Conservation (phyloP, 345 rosid species). For the Laguncularia racemosa region DNA sequence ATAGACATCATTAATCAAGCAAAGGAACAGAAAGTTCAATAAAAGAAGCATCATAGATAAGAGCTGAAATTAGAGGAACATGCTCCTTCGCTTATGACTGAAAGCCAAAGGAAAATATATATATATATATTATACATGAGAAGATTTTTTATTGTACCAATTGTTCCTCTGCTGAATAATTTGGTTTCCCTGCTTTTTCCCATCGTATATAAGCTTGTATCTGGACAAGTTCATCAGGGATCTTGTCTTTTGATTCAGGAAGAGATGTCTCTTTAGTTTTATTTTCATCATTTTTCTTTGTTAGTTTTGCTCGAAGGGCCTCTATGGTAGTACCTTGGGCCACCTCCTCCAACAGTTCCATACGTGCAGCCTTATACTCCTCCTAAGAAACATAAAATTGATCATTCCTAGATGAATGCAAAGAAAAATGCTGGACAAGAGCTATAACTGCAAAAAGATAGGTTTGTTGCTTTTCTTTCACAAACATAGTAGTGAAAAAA, state of each 20-base stretch:
- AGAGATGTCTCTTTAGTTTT: slow-evolving; percentile 33
- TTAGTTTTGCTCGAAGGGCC: slow-evolving; percentile 60
- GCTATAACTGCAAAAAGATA: background rate
- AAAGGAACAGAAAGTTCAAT: background rate
- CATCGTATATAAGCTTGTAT: slow-evolving; percentile 61
- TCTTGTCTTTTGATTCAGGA: slow-evolving; percentile 22
- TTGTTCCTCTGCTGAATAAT: slow-evolving; percentile 38
- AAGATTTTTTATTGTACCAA: slow-evolving; percentile 5
- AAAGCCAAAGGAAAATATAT: too few species aligned
- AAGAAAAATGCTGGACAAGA: background rate
- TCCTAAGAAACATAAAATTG: slow-evolving; percentile 31
- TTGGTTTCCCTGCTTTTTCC: slow-evolving; percentile 78
- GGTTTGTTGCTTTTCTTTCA: too few species aligned
- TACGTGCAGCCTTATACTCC: slow-evolving; percentile 95
- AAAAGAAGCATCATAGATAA: background rate
- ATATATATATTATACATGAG: background rate
- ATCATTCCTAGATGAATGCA: slow-evolving; percentile 1
- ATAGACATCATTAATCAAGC: slow-evolving; percentile 1
- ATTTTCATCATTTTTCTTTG: slow-evolving; percentile 38
- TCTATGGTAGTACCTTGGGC: slow-evolving; percentile 68
- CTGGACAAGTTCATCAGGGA: slow-evolving; percentile 59
- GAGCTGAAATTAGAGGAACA: background rate
- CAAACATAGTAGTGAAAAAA: too few species aligned
- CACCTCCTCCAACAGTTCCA: slow-evolving; percentile 76
- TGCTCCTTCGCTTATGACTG: too few species aligned